Evolutionary conservation across 2,329 filamentous ascomycete species (phyloP).

Genomic region (Colletotrichum echinochloae): DNA sequence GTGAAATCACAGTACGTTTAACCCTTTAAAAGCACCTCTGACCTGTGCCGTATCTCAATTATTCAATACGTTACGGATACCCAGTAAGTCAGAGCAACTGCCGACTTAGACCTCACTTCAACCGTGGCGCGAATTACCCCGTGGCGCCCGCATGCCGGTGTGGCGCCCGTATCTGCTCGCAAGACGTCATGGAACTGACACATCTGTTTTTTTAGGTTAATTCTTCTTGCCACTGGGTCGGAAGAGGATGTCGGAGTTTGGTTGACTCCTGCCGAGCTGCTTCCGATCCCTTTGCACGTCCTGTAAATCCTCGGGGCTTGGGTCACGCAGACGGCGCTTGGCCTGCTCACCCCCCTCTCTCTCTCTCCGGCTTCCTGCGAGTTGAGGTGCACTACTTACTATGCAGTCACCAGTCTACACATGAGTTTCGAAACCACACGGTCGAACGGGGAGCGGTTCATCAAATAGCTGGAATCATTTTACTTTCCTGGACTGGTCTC

Average conservation of each 20-base stretch:
- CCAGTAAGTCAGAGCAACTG: too few species aligned
- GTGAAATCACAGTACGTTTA: too few species aligned
- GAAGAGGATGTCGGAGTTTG: neutral
- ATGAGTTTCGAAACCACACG: neutral
- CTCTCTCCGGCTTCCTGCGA: neutral
- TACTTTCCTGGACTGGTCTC: neutral
- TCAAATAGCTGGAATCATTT: neutral
- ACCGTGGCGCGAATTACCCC: too few species aligned
- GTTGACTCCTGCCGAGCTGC: neutral
- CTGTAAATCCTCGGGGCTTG: neutral
- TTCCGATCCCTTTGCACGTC: neutral
- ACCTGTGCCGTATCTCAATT: too few species aligned
- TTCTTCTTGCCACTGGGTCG: neutral
- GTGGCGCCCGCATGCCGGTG: too few species aligned
- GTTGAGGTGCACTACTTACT: neutral
- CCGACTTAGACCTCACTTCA: too few species aligned
- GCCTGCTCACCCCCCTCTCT: too few species aligned
- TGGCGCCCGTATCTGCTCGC: too few species aligned
- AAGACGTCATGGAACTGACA: neutral
- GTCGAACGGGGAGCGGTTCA: too few species aligned
- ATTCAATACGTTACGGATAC: too few species aligned
- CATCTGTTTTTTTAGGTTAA: neutral
- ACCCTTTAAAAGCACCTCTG: too few species aligned
- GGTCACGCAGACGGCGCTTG: neutral
- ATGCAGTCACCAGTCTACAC: too few species aligned